These are phyloP conservation scores for Aspergillus versicolor DNA, from an alignment of 2,329 filamentous ascomycete genomes.

Conservation along the genomic window DNA sequence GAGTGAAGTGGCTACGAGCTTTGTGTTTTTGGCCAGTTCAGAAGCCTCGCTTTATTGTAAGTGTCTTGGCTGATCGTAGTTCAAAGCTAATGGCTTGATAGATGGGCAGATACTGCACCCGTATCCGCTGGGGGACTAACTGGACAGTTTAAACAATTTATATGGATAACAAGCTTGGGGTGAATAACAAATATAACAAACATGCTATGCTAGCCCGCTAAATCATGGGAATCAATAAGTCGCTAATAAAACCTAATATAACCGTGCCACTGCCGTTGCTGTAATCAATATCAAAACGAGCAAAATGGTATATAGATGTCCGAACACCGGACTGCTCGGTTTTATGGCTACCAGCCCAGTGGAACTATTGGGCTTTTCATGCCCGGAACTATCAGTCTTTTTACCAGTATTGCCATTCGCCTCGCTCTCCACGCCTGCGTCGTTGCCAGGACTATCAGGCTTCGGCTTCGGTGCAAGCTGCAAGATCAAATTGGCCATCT, in stretches of 20 bases:
- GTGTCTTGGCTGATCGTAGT: conserved; percentile 9
- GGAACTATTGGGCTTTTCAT: background rate
- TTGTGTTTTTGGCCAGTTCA: conserved; percentile 38
- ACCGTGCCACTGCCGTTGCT: background rate
- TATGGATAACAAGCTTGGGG: background rate
- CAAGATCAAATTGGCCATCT: conserved; percentile 6
- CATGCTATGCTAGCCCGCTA: too few relatives aligned
- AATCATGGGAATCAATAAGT: too few relatives aligned
- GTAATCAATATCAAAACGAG: background rate
- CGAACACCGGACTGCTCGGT: background rate
- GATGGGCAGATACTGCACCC: conserved; percentile 38
- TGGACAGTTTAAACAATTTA: too few relatives aligned
- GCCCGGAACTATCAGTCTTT: background rate
- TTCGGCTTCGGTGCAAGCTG: background rate
- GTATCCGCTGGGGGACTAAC: conserved; percentile 35
- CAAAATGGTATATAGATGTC: conserved; percentile 4
- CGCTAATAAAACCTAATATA: background rate
- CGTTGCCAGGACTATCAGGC: background rate
- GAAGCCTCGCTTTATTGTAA: conserved; percentile 37
- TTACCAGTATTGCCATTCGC: background rate
- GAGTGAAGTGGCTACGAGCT: conserved; percentile 41
- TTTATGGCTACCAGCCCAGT: background rate
- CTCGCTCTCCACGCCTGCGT: background rate
- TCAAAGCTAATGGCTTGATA: conserved; percentile 9
- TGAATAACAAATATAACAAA: background rate